These are phyloP conservation scores for Cyberlindnera euphorbiae DNA, from an alignment of 805 yeast genomes.

Conservation along the genomic window DNA sequence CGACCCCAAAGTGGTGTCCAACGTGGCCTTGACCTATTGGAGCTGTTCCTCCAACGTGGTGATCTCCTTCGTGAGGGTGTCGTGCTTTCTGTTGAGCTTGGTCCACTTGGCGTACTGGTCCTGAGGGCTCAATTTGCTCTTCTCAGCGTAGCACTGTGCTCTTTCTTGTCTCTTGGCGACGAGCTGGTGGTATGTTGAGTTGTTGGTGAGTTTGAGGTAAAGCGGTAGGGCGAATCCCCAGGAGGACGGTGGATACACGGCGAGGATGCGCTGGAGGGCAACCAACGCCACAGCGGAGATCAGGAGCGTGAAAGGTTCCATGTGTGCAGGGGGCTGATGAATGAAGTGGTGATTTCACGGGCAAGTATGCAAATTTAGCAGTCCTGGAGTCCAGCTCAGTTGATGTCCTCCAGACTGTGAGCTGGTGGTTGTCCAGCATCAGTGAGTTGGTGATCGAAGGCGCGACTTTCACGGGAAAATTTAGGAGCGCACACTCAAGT, in stretches of 20 bases:
- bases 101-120: slow-evolving; percentile 97
- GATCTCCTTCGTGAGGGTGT: slow-evolving; percentile 12
- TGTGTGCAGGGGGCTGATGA: too few relatives aligned
- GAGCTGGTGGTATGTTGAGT: slow-evolving; percentile 15
- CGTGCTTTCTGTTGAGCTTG: slow-evolving; percentile 58
- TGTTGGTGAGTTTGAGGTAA: slow-evolving; percentile 9
- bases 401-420: too few relatives aligned
- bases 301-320: slow-evolving; percentile 12
- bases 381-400: too few relatives aligned
- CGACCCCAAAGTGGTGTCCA: slow-evolving; percentile 1
- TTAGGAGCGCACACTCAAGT: too few relatives aligned
- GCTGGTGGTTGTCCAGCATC: too few relatives aligned
- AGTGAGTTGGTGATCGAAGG: too few relatives aligned
- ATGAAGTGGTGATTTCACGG: too few relatives aligned
- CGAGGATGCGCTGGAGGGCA: slow-evolving; percentile 8
- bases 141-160: slow-evolving; percentile 42
- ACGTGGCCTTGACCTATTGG: background rate
- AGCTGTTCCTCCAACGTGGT: slow-evolving; percentile 4
- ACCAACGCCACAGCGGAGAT: slow-evolving; percentile 4
- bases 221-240: slow-evolving; percentile 7
- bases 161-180: slow-evolving; percentile 39
- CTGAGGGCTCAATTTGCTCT: slow-evolving; percentile 71
- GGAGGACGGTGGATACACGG: slow-evolving; percentile 8
- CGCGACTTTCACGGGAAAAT: too few relatives aligned
- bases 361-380: too few relatives aligned